A percentile compares a stretch with the other conserved stretches of the same genome.
These are phyloP conservation scores for Turritis glabra DNA, from an alignment of 345 rosid genomes.

Conservation along the genomic window DNA sequence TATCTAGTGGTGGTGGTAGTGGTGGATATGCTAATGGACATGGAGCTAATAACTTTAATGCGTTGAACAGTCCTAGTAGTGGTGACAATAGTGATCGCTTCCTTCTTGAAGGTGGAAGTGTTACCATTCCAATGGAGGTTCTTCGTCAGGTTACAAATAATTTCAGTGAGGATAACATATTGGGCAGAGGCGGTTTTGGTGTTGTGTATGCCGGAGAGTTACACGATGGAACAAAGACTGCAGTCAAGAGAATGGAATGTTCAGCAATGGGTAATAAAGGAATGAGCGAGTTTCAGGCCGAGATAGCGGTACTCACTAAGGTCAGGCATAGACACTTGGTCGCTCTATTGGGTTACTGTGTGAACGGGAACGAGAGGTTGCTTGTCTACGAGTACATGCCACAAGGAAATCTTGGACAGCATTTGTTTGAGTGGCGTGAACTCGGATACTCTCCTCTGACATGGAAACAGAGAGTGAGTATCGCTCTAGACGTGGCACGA, in stretches of 20 bases:
- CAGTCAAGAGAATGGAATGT: constrained; percentile 86
- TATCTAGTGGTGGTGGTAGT: constrained; percentile 30
- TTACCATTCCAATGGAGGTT: constrained; percentile 64
- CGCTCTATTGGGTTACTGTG: constrained; percentile 77
- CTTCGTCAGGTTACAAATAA: constrained; percentile 69
- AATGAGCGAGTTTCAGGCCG: constrained; percentile 83
- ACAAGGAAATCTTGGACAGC: constrained; percentile 76
- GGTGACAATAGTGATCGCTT: constrained; percentile 57
- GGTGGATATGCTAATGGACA: constrained; percentile 36
- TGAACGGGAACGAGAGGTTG: constrained; percentile 75
- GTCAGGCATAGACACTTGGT: constrained; percentile 92
- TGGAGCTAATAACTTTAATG: constrained; percentile 45
- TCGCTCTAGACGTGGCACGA: constrained; percentile 84
- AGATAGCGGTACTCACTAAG: constrained; percentile 78
- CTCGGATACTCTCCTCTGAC: constrained; percentile 54
- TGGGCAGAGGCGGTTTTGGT: constrained; percentile 92
- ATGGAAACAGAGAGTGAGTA: constrained; percentile 81
- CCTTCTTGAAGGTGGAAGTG: constrained; percentile 62
- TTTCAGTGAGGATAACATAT: constrained; percentile 63
- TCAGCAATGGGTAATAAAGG: constrained; percentile 63
- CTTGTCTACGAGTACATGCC: constrained; percentile 95
- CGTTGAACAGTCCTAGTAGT: constrained; percentile 59
- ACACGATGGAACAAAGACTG: constrained; percentile 84
- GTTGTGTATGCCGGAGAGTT: constrained; percentile 81
- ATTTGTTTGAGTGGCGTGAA: constrained; percentile 63